Base-by-base conservation (phyloP, 805 yeast genomes). In the Candida manassasensis region DNA sequence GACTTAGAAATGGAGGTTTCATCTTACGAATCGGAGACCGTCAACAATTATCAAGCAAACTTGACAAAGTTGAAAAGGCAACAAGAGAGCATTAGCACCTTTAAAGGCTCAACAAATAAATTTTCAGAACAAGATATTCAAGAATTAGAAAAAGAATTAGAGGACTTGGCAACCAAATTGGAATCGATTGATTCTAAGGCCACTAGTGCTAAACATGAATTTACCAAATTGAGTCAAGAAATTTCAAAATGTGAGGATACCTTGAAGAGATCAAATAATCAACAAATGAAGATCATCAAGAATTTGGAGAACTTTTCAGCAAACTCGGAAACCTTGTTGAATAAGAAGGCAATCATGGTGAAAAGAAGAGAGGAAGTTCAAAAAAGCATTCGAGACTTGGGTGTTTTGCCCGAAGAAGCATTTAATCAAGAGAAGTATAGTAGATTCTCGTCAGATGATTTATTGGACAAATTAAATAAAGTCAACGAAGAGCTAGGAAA, bases 401-500 rank as follows among this genome's bases (percentile, higher is more conserved):
- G 97, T n/a, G 84, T 84, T 3, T 64, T 90, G 12, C 90, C 96
- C 0, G 96, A 88, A 49, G 88, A 84, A 36, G 88, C 93, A 0
- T 79, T 85, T 44, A 69, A 68, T 10, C 42, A 39, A 18, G 40
- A 50, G 2, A 52, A 60, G 1, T 75, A 68, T 48, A 70, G 67
- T 22, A 54, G 60, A 22, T 47, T 63, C 13, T 52, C 62, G 2
- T 75, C 86, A 8, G 77, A 75, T 25, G 67, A 70, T 5, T 56
- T 89, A 21, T 56, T 84, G 32, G 48, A 55, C 11, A 63, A 70
- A 35, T 65, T 87, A 40, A 78, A 75, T 34, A 58, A 58, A 18
- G 72, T 77, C 5, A 76, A 79, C 27, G 74, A 72, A 22, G 74
- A 72, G 19, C 61, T 90, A 26, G 73, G 76, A 29, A 69, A 75